Evolutionary conservation across 257 asterid genomes (phyloP), one percentile per base, ranked within the genome.

Genomic region (Nicotiana otophora): DNA sequence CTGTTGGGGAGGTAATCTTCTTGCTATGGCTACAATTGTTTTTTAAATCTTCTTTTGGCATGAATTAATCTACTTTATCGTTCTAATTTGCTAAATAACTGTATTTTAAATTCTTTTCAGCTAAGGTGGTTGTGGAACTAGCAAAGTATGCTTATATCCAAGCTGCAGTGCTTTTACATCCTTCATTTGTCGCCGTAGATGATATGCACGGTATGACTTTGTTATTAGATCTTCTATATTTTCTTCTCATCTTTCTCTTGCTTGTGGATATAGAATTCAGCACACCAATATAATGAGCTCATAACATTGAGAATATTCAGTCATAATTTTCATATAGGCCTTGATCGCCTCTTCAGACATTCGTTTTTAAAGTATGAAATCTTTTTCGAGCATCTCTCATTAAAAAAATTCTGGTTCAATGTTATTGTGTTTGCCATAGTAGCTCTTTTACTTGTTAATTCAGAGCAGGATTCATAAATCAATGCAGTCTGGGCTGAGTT

Each of bases 61-160:
- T 65, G 4, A 69, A 46, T 31, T 51, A 30, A 19, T 76, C 70
- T 14, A 23, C 69, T 65, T 63, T 17, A 1, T 36, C 3, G 3
- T 17, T 55, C 16, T 26, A 11, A n/a, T 78, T 75, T 81, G 61
- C 46, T 81, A 55, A 69, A 19, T 11, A 10, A 10, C 23, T 16
- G 26, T 68, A 15, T 53, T 16, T 63, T 64, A n/a, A 60, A 8
- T 55, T 39, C 51, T 33, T 81, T 82, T 19, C 89, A 91, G 97
- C 91, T 76, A 93, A 93, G 87, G 96, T 90, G 10, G 97, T 87
- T 2, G 94, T 89, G 81, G 94, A 91, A 57, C 87, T 93, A 16
- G 85, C 92, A 1, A 90, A 89, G 82, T 55, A 84, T 67, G 85
- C 90, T 46, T 88, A 84, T 81, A 85, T 93, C 65, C 86, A 91